phyloP scores from a whole-genome alignment of 2,329 filamentous ascomycete species.

The Chaetomiaceae sp. region DNA sequence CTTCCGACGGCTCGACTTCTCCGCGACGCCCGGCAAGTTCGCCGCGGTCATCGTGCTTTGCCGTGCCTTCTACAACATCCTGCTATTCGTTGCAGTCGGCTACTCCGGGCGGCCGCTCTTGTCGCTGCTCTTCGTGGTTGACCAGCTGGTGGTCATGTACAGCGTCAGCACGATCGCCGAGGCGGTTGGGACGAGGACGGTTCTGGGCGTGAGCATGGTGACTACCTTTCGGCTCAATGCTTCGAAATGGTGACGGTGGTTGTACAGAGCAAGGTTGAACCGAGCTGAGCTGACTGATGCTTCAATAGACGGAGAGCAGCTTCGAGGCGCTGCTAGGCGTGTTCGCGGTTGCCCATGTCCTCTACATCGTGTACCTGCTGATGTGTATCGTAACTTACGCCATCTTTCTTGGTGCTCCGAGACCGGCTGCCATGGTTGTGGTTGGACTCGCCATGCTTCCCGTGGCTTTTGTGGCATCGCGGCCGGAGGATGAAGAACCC shows the following conservation, averaged over 20 bases:
- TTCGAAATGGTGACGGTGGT: no score
- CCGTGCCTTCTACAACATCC: not conserved
- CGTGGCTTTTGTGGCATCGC: not conserved
- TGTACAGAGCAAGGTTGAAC: no score
- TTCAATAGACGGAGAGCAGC: not conserved
- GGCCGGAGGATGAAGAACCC: not conserved
- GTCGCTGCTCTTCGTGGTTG: not conserved
- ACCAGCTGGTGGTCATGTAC: constrained; percentile 4
- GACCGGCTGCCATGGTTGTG: not conserved
- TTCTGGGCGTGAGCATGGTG: not conserved
- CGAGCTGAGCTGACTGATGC: not conserved
- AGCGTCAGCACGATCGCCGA: not conserved
- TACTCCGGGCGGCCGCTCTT: no score
- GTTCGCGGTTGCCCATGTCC: not conserved
- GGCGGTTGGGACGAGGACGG: not conserved
- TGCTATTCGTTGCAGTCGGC: not conserved
- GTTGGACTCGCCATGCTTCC: not conserved
- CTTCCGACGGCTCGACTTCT: not conserved
- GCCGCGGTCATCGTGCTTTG: not conserved
- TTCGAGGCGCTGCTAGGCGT: not conserved
- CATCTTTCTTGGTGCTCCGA: constrained; percentile 3
- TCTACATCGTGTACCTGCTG: not conserved
- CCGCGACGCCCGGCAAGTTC: not conserved
- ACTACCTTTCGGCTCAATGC: not conserved
- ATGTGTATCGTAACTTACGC: not conserved